A percentile compares a stretch with the other conserved stretches of the same genome.
phyloP scores from a whole-genome alignment of 2,329 filamentous ascomycete species.

The Diaporthe velutina region DNA sequence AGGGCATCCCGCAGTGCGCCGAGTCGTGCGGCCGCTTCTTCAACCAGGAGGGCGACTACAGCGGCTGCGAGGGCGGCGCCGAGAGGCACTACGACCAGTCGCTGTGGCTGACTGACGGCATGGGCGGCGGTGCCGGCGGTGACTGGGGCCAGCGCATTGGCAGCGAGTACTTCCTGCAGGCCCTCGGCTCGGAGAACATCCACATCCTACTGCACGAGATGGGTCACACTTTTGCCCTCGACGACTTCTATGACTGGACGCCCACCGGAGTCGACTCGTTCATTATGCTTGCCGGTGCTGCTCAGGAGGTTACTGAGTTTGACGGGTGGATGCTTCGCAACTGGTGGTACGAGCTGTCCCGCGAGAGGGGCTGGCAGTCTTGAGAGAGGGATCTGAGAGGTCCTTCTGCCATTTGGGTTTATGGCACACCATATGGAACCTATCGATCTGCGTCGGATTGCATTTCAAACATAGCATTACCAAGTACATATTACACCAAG shows the following conservation, averaged over 20 bases:
- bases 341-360: conserved; percentile 53
- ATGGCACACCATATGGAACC: not conserved
- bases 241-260: conserved; percentile 24
- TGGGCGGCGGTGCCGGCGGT: conserved; percentile 58
- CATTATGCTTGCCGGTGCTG: conserved; percentile 57
- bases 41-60: conserved; percentile 57
- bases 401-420: not conserved
- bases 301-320: conserved; percentile 59
- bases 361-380: conserved; percentile 7
- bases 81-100: conserved; percentile 58
- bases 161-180: not conserved
- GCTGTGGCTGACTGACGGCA: conserved; percentile 61
- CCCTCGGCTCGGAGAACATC: not conserved
- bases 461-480: not conserved
- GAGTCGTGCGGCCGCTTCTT: conserved; percentile 59
- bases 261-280: not conserved
- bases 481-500: no score
- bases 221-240: not conserved
- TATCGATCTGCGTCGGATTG: not conserved
- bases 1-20: conserved; percentile 57
- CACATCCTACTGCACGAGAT: conserved; percentile 14
- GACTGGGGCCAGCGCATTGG: conserved; percentile 60
- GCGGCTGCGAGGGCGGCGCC: conserved; percentile 54
- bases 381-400: not conserved
- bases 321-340: conserved; percentile 63